These are phyloP conservation scores for Amniculicola lignicola DNA, from an alignment of 495 filamentous ascomycete genomes.

Conservation along the genomic window DNA sequence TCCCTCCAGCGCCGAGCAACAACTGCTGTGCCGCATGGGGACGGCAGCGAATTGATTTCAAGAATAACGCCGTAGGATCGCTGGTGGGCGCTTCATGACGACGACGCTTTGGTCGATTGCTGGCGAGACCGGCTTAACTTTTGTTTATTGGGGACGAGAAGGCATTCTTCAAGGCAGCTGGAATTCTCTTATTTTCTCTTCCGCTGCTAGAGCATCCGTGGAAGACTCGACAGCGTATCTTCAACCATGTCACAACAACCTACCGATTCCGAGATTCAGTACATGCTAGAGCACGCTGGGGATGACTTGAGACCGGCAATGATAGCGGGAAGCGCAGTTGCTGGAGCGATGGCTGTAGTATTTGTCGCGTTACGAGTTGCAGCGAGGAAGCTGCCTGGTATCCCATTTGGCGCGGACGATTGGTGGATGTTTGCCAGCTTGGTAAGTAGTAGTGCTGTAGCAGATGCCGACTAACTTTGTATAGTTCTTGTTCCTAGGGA, in stretches of 20 bases:
- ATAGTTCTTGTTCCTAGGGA: neutral
- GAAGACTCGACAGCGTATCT: neutral
- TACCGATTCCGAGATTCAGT: neutral
- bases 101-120: neutral
- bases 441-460: neutral
- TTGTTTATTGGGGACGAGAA: no score
- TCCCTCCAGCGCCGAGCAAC: no score
- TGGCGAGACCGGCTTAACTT: no score
- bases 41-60: no score
- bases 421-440: constrained; percentile 2
- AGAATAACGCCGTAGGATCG: neutral
- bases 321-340: neutral
- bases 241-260: neutral
- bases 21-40: no score
- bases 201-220: neutral
- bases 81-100: neutral
- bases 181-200: no score
- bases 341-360: neutral
- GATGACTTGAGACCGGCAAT: neutral
- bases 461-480: neutral
- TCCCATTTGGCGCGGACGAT: neutral
- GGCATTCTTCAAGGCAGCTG: no score
- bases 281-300: neutral
- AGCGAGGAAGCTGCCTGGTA: neutral
- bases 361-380: neutral